These are phyloP conservation scores for Setomelanomma holmii DNA, from an alignment of 2,329 filamentous ascomycete genomes.

Conservation along the genomic window DNA sequence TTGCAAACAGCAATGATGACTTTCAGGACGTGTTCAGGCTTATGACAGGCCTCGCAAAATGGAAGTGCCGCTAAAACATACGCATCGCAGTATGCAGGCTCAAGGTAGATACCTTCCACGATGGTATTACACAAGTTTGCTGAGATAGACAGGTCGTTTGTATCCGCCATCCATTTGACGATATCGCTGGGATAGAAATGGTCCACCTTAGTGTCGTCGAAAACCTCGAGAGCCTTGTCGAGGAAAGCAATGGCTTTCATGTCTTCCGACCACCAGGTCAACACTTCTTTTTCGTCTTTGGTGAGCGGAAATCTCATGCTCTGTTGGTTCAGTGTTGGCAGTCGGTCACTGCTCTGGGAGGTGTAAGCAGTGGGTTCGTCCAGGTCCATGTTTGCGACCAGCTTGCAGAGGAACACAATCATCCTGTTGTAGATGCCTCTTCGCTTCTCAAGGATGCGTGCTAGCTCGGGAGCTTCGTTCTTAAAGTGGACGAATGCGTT, in stretches of 20 bases:
- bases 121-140: slow-evolving; percentile 33
- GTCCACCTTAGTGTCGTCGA: slow-evolving; percentile 38
- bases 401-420: slow-evolving; percentile 35
- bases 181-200: slow-evolving; percentile 45
- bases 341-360: slow-evolving; percentile 20
- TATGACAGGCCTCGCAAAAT: slow-evolving; percentile 37
- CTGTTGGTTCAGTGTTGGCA: slow-evolving; percentile 27
- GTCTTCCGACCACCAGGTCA: slow-evolving; percentile 38
- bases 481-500: slow-evolving; percentile 26
- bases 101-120: slow-evolving; percentile 36
- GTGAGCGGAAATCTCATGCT: slow-evolving; percentile 37
- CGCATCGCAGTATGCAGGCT: slow-evolving; percentile 34
- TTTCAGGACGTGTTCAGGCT: slow-evolving; percentile 15
- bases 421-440: slow-evolving; percentile 39
- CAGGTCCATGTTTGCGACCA: slow-evolving; percentile 40
- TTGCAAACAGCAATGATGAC: slow-evolving; percentile 32
- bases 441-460: slow-evolving; percentile 41
- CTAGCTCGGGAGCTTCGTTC: slow-evolving; percentile 26
- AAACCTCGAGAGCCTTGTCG: slow-evolving; percentile 45
- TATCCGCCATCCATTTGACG: slow-evolving; percentile 38
- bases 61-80: slow-evolving; percentile 42
- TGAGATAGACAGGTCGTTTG: slow-evolving; percentile 21
- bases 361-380: slow-evolving; percentile 14
- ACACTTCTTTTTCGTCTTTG: slow-evolving; percentile 23
- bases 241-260: slow-evolving; percentile 40